phyloP scores from a whole-genome alignment of 2,329 filamentous ascomycete genomes.

The Aspergillus japonicus region DNA sequence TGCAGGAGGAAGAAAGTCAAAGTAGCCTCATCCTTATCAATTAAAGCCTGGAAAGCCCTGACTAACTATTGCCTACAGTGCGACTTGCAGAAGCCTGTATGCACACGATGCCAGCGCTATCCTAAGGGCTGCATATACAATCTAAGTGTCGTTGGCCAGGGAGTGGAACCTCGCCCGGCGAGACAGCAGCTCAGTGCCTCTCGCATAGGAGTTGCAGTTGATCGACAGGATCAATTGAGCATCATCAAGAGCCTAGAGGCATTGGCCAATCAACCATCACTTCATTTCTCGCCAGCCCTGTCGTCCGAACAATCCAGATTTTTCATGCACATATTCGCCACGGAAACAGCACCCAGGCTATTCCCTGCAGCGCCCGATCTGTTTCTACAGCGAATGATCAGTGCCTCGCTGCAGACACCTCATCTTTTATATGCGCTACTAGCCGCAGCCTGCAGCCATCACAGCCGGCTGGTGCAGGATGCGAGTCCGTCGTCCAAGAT shows the following conservation, averaged over 20 bases:
- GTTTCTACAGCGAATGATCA: constrained; percentile 27
- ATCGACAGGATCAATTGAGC: neutral
- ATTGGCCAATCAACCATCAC: constrained; percentile 14
- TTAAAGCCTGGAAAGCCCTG: neutral
- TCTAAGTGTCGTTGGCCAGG: constrained; percentile 21
- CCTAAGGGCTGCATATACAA: constrained; percentile 27
- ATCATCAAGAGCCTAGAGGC: neutral
- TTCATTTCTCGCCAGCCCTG: constrained; percentile 22
- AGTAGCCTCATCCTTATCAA: constrained; percentile 8
- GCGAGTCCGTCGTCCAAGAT: constrained; percentile 11
- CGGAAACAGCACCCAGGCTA: constrained; percentile 26
- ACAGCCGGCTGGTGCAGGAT: constrained; percentile 26
- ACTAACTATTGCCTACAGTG: constrained; percentile 17
- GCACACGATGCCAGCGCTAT: constrained; percentile 26
- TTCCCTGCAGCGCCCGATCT: constrained; percentile 27
- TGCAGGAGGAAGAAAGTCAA: constrained; percentile 33
- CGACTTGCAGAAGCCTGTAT: constrained; percentile 26
- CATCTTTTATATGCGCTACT: constrained; percentile 30
- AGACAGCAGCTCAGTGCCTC: neutral
- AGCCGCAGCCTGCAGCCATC: constrained; percentile 29
- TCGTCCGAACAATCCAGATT: constrained; percentile 23
- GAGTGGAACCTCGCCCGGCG: neutral
- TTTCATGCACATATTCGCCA: constrained; percentile 27
- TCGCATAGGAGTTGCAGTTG: neutral
- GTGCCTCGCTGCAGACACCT: constrained; percentile 24